Base-by-base conservation (phyloP, 352 stramenopile species). In the Phytopythium litorale region DNA sequence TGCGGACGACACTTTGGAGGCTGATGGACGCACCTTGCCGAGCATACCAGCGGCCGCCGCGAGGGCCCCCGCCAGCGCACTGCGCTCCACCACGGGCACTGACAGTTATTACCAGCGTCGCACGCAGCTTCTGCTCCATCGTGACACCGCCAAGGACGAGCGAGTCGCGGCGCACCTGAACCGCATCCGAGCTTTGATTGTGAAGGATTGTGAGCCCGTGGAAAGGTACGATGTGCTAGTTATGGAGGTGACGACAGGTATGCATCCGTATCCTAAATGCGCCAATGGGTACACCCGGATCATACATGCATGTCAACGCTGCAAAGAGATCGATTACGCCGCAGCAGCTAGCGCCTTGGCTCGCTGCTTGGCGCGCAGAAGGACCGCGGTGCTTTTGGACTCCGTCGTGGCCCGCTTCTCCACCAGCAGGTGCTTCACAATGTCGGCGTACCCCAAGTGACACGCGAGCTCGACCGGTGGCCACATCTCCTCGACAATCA, bases 31-130 rank as follows among this genome's bases (percentile, higher is more conserved):
- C 45, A 80, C 72, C 57, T 92, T 92, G 15, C 82, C 82, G 13
- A 88, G 55, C 54, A 87, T 67, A 48, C 82, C 82, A 0, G 76
- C 82, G 11, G 75, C 46, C 1, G 82, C 78, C 2, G 80, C 82
- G n/a, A 89, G 66, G n/a, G 68, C 69, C 0, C 82, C 82, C 30
- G 82, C 77, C 46, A 87, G 54, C 3, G 77, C 80, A 66, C 82
- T 92, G 28, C 19, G 6, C 50, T 21, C 5, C 46, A 9, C 1
- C 46, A 35, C 7, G 23, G 7, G 9, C 9, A 25, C 21, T 1
- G 13, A 3, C n/a, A 18, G 46, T 33, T n/a, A 52, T 11, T 2
- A 15, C 35, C 35, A 45, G 23, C 23, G 35, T n/a, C 21, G 1
- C 15, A 9, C 9, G 3, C 7, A 30, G 21, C n/a, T 23, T 51